These are phyloP conservation scores for Tetrahymena elliotti DNA, from an alignment of 73 alveolate species.

Conservation along the genomic window DNA sequence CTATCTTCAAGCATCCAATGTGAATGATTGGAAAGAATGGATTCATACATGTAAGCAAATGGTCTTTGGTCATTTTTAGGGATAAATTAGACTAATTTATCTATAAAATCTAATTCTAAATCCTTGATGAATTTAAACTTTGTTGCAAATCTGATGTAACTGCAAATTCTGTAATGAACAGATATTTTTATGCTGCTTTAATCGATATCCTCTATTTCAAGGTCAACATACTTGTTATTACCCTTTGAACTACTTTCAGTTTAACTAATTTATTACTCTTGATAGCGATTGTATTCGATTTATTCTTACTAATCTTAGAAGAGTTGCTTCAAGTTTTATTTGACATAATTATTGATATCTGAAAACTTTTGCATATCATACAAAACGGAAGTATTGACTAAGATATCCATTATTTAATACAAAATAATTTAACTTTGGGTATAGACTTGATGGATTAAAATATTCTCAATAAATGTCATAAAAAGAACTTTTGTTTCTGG, in stretches of 20 bases:
- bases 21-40: neutral
- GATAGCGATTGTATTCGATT: neutral
- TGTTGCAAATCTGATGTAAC: neutral
- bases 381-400: neutral
- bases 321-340: neutral
- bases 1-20: neutral
- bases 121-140: neutral
- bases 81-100: neutral
- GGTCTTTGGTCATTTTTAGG: neutral
- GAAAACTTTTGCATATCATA: neutral
- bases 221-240: neutral
- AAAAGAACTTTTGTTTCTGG: neutral
- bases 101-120: neutral
- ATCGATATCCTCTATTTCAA: neutral
- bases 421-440: neutral
- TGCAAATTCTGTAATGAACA: neutral
- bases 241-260: neutral
- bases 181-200: neutral
- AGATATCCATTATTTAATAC: neutral
- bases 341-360: neutral
- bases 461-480: neutral
- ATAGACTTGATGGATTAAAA: neutral
- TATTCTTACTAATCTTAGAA: neutral
- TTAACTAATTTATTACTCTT: neutral
- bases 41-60: neutral